phyloP scores from a whole-genome alignment of 2,329 filamentous ascomycete species.

The Aspergillus clavatus region DNA sequence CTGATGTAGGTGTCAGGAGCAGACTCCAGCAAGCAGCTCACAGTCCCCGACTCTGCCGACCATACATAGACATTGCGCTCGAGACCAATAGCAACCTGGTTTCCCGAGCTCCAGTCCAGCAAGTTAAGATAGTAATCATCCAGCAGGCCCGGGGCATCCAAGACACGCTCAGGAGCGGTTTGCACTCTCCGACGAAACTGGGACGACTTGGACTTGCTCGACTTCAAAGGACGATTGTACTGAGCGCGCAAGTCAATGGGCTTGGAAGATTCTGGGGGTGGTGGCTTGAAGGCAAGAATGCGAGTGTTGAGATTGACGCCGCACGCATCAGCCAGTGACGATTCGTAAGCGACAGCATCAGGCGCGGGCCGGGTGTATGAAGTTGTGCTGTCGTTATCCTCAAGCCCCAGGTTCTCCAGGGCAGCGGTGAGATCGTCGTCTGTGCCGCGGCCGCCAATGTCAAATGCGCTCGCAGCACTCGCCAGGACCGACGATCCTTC shows the following conservation, averaged over 20 bases:
- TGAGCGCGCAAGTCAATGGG: slow-evolving; percentile 95
- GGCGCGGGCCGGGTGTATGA: slow-evolving; percentile 75
- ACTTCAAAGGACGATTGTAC: slow-evolving; percentile 93
- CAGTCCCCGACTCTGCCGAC: slow-evolving; percentile 90
- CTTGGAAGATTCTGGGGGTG: slow-evolving; percentile 95
- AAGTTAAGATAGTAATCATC: slow-evolving; percentile 99
- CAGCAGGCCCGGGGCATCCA: slow-evolving; percentile 91
- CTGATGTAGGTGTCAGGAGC: slow-evolving; percentile 89
- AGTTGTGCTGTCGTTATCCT: slow-evolving; percentile 62
- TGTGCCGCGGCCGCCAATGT: slow-evolving; percentile 55
- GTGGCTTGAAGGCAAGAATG: slow-evolving; percentile 97
- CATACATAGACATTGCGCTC: slow-evolving; percentile 98
- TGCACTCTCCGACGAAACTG: slow-evolving; percentile 89
- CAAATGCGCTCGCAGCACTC: slow-evolving; percentile 64
- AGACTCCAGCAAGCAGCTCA: slow-evolving; percentile 84
- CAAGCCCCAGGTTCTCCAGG: slow-evolving; percentile 73
- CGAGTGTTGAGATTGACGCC: slow-evolving; percentile 90
- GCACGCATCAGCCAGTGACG: slow-evolving; percentile 83
- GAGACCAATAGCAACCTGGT: slow-evolving; percentile 95
- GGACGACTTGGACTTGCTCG: slow-evolving; percentile 65
- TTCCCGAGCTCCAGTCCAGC: slow-evolving; percentile 94
- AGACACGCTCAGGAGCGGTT: slow-evolving; percentile 89
- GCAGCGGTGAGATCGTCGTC: slow-evolving; percentile 74
- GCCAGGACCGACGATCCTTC: slow-evolving; percentile 75
- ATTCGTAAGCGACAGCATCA: slow-evolving; percentile 85